Evolutionary conservation across 1,284 basidiomycete genomes (phyloP).

Genomic region (Heterobasidion annosum): DNA sequence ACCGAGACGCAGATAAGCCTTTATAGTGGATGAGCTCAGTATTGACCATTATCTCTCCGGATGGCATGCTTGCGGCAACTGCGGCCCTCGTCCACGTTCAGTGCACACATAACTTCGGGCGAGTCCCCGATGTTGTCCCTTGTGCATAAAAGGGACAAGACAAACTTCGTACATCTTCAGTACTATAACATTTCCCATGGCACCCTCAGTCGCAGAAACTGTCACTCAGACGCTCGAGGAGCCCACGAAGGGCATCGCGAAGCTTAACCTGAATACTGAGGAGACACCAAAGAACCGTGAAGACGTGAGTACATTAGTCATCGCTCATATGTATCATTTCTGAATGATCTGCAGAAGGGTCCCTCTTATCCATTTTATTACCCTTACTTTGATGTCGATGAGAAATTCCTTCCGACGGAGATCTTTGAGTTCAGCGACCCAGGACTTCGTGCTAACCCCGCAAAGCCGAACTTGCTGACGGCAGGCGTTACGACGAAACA

Average conservation of each 20-base stretch:
- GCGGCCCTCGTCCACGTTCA: too few species aligned
- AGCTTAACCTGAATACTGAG: slow-evolving; percentile 6
- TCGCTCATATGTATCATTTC: neutral
- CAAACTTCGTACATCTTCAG: too few species aligned
- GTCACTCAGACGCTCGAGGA: slow-evolving; percentile 1
- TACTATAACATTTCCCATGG: slow-evolving; percentile 7
- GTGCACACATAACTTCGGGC: too few species aligned
- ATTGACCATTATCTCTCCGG: slow-evolving; percentile 1
- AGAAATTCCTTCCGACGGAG: slow-evolving; percentile 34
- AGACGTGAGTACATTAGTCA: slow-evolving; percentile 3
- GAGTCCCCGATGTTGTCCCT: too few species aligned
- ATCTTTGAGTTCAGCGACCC: slow-evolving; percentile 31
- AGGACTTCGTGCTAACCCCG: slow-evolving; percentile 36
- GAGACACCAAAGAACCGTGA: neutral
- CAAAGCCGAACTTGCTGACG: slow-evolving; percentile 40
- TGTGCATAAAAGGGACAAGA: too few species aligned
- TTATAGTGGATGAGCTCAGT: neutral
- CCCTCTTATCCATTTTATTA: slow-evolving; percentile 38
- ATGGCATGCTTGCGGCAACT: slow-evolving; percentile 3
- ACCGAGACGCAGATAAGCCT: slow-evolving; percentile 1
- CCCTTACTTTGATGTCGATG: slow-evolving; percentile 31
- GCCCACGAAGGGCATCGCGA: slow-evolving; percentile 4
- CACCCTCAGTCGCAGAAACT: slow-evolving; percentile 12
- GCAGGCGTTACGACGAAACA: slow-evolving; percentile 28
- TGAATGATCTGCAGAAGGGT: slow-evolving; percentile 16